phyloP scores from a whole-genome alignment of 441 rosid species.

The Arabidopsis lyrata region DNA sequence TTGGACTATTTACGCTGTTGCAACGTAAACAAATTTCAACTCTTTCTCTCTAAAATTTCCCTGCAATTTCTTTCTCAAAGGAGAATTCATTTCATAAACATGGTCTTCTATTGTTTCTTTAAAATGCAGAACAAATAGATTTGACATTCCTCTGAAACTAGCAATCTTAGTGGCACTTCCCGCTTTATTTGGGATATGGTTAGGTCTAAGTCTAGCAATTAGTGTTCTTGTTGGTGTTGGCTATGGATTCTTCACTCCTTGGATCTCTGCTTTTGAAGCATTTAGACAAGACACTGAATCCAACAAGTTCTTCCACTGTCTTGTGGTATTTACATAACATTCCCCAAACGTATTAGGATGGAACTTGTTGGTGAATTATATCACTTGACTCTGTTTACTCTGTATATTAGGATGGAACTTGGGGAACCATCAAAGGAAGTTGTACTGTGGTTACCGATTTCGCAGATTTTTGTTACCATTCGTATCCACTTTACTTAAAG shows the following conservation, averaged over 20 bases:
- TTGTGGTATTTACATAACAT: conserved; percentile 55
- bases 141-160: conserved; percentile 68
- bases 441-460: conserved; percentile 76
- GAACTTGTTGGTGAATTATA: neutral
- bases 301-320: conserved; percentile 66
- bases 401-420: conserved; percentile 75
- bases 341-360: neutral
- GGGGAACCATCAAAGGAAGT: conserved; percentile 81
- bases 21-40: conserved; percentile 53
- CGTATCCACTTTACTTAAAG: conserved; percentile 68
- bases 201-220: conserved; percentile 72
- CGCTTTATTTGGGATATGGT: conserved; percentile 71
- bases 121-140: conserved; percentile 60
- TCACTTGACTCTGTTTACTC: conserved; percentile 17
- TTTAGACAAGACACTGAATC: conserved; percentile 65
- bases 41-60: neutral
- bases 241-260: conserved; percentile 83
- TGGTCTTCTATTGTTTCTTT: conserved; percentile 11
- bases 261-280: conserved; percentile 89
- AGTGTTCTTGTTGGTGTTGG: conserved; percentile 72
- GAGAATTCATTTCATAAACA: neutral
- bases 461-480: conserved; percentile 73
- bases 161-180: conserved; percentile 69
- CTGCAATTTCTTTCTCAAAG: neutral
- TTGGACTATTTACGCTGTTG: conserved; percentile 71